Conservation (phyloP, 2,329 filamentous ascomycete species). For the Dothideomycetes sp. region DNA sequence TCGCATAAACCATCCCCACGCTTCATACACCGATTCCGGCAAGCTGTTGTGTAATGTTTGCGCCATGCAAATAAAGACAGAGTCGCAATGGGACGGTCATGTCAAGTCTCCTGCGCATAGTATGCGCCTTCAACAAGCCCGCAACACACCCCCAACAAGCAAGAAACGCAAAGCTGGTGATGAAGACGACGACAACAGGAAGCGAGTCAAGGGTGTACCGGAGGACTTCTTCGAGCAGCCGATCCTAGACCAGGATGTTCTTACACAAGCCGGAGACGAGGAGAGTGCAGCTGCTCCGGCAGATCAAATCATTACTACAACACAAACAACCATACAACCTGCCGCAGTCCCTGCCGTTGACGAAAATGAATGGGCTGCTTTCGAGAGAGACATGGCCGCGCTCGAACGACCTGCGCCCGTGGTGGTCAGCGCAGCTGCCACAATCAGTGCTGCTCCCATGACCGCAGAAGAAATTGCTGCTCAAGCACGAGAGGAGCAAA, state of each 20-base stretch:
- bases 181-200: constrained; percentile 12
- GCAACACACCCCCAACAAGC: constrained; percentile 19
- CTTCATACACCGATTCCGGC: constrained; percentile 56
- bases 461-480: constrained; percentile 35
- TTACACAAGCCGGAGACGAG: neutral
- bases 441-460: constrained; percentile 36
- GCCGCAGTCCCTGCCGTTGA: constrained; percentile 33
- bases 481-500: constrained; percentile 33
- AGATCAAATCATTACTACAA: neutral
- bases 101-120: constrained; percentile 38
- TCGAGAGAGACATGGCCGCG: constrained; percentile 66
- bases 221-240: constrained; percentile 19
- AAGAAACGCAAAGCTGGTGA: constrained; percentile 44
- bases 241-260: constrained; percentile 23
- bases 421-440: constrained; percentile 20
- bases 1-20: constrained; percentile 59
- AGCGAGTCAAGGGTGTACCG: constrained; percentile 7
- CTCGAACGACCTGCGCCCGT: constrained; percentile 16
- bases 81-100: constrained; percentile 58
- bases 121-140: constrained; percentile 24
- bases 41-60: constrained; percentile 59
- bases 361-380: constrained; percentile 77
- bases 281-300: constrained; percentile 7
- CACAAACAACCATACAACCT: neutral
- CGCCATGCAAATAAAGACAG: constrained; percentile 52